Base-by-base conservation (phyloP, 1,284 basidiomycete species). In the Ustilago trichophora region DNA sequence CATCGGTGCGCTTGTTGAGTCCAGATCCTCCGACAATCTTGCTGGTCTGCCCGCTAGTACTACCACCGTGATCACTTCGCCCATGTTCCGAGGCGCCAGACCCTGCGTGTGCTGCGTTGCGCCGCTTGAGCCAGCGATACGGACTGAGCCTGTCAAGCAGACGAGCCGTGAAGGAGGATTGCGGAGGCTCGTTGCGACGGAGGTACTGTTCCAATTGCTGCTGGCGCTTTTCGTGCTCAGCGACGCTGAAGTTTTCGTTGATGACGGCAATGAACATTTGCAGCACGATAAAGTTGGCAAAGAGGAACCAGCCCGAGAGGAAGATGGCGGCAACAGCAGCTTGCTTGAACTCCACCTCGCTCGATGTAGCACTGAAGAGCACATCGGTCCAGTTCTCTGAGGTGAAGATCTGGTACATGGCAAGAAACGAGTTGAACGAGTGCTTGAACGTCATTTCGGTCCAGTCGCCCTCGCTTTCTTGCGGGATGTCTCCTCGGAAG, bases 251-350 rank as follows among this genome's bases (percentile, higher is more conserved):
- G 82, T 96, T 97, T 84, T 97, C 94, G 82, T 96, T 93, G 85
- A 98, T 94, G 48, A 98, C 94, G 29, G 94, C 95, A 77, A 98
- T 93, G 84, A 98, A 97, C 89, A 98, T 92, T 77, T 97, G 93
- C 53, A 96, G 82, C n/a, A 98, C 85, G 75, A 97, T 93, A 84
- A 94, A 95, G 80, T 95, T 95, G 2, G 92, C 89, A 70, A 98
- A 94, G 43, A 96, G 83, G 84, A 97, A 87, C 95, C 95, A 98
- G 6, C 86, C 87, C 12, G 87, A 84, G 13, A 98, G 75, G 82
- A 97, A 94, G 26, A 93, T 82, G 7, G 89, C 87, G 0, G 89
- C 85, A 31, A 97, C 83, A 21, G 87, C 86, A 0, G 88, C 86
- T 81, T 98, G 94, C 6, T 88, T 86, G 25, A 88, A 88, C 2